Percentiles rank a stretch among this genome's conserved stretches.
These are phyloP conservation scores for Podosphaera leucotricha DNA, from an alignment of 2,329 filamentous ascomycete genomes.

Conservation along the genomic window DNA sequence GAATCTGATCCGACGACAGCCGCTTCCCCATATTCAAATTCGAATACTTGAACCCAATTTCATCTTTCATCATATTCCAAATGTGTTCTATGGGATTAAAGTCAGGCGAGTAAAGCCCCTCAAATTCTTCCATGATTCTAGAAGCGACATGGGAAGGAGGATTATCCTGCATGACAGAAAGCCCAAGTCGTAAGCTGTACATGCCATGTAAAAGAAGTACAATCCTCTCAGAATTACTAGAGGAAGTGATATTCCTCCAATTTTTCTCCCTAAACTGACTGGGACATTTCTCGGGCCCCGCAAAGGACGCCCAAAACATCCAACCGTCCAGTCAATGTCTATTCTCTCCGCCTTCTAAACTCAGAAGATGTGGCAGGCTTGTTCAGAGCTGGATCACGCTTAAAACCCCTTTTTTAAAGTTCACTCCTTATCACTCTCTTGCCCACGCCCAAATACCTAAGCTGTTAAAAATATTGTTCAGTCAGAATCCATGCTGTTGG, in stretches of 20 bases:
- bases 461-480: background rate
- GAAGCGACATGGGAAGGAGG: no score
- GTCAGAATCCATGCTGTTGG: background rate
- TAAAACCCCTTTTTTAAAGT: no score
- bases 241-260: background rate
- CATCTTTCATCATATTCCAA: background rate
- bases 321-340: no score
- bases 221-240: background rate
- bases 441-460: no score
- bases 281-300: background rate
- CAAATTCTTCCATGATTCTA: background rate
- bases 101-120: background rate
- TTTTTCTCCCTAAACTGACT: background rate
- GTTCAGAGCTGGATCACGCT: no score
- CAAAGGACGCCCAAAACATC: background rate
- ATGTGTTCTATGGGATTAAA: background rate
- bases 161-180: background rate
- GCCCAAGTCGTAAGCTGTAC: background rate
- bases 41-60: background rate
- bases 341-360: no score
- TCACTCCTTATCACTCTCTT: no score
- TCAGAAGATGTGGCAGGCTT: no score
- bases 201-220: background rate
- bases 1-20: no score
- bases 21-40: background rate